Conservation (phyloP, 805 yeast species). For the Yarrowia deformans region DNA sequence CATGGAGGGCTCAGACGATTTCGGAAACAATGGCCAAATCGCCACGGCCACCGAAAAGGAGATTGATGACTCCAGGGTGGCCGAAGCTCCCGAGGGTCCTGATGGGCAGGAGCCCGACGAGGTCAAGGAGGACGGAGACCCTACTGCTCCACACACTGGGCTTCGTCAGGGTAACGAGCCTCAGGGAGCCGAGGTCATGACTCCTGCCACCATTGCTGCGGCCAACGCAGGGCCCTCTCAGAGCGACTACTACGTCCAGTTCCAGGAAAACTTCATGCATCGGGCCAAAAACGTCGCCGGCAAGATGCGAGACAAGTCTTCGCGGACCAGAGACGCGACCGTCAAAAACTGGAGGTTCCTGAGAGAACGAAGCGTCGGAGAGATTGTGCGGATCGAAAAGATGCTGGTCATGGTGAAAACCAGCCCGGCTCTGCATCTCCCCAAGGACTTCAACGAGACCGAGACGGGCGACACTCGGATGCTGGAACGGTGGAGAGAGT, state of each 20-base stretch:
- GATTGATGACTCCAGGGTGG: not conserved
- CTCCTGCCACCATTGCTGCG: slow-evolving; percentile 6
- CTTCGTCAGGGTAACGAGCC: not conserved
- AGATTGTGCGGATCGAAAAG: slow-evolving; percentile 68
- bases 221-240: not conserved
- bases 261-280: slow-evolving; percentile 28
- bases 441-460: slow-evolving; percentile 56
- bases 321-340: slow-evolving; percentile 2
- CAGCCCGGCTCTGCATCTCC: slow-evolving; percentile 48
- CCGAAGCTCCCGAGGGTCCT: slow-evolving; percentile 23
- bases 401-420: slow-evolving; percentile 70
- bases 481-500: slow-evolving; percentile 80
- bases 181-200: not conserved
- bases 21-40: slow-evolving; percentile 12
- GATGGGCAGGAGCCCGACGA: slow-evolving; percentile 14
- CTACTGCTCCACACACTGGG: slow-evolving; percentile 9
- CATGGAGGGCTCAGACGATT: slow-evolving; percentile 1
- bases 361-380: slow-evolving; percentile 55
- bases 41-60: not conserved
- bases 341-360: slow-evolving; percentile 41
- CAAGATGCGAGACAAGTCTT: not conserved
- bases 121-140: slow-evolving; percentile 4
- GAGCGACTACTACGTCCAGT: slow-evolving; percentile 27
- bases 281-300: slow-evolving; percentile 29
- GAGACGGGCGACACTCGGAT: slow-evolving; percentile 64